Evolutionary conservation across 2,329 filamentous ascomycete genomes (phyloP), one percentile per base, ranked within the genome.

Genomic region (Aspergillus sp.): DNA sequence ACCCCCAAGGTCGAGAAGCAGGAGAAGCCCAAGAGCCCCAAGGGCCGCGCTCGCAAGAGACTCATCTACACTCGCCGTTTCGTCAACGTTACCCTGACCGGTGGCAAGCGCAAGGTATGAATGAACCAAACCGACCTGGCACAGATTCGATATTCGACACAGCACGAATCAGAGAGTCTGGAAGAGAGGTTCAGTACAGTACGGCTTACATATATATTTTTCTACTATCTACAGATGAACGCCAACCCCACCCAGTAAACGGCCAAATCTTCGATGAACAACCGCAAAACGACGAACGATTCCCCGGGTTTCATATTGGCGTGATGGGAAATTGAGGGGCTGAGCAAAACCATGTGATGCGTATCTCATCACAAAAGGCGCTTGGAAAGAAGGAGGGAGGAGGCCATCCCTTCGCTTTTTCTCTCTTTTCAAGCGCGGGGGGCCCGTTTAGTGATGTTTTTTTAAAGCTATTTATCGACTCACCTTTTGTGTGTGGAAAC

Each of bases 1-100:
- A 68, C 63, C 62, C 66, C 65, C 60, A 66, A 66, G 64, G 66
- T 68, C 62, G 66, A 68, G 53, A 57, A 66, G 63, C 66, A 68
- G 61, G 93, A 97, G 89, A 96, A 96, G 90, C 85, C 90, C 84
- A 97, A 98, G 90, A 86, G 84, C 74, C 92, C 94, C 79, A 97
- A 97, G 89, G 94, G 94, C 78, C 92, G 94, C 78, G 94, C 94
- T 73, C 92, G 95, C 85, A 98, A 98, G 92, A 88, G 94, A 78
- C 88, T 96, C 80, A 88, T 87, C 81, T 97, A 97, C 88, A 96
- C 92, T 74, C 90, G 94, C 81, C 92, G 94, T 77, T 98, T 98
- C 86, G 93, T 98, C 73, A 97, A 98, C 84, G 92, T 98, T 79
- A 95, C 91, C 77, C 87, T 96, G 83, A 96, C 93, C 70, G 93